phyloP scores from a whole-genome alignment of 306 rosid genomes.

The Gynostemma pentaphyllum region DNA sequence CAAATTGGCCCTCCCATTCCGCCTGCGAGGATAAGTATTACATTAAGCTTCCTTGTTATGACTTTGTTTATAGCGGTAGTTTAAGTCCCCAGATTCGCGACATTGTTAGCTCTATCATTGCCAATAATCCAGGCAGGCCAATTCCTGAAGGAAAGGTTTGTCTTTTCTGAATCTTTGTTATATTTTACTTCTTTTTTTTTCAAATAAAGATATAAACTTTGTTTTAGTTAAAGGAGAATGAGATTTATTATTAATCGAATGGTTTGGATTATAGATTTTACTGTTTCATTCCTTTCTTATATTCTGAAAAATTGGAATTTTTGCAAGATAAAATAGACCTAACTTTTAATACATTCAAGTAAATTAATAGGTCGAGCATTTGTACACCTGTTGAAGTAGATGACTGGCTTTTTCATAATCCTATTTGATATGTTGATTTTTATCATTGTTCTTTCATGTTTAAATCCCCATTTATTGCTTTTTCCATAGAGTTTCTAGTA shows the following conservation, averaged over 20 bases:
- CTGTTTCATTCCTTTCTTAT: not conserved
- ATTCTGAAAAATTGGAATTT: not conserved
- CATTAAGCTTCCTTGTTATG: slow-evolving; percentile 49
- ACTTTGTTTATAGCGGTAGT: slow-evolving; percentile 69
- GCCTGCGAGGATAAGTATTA: slow-evolving; percentile 66
- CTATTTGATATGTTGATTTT: too few species aligned
- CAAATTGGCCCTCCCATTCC: slow-evolving; percentile 29
- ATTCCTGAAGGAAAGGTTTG: slow-evolving; percentile 39
- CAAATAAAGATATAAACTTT: not conserved
- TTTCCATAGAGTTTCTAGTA: too few species aligned
- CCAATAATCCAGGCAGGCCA: slow-evolving; percentile 54
- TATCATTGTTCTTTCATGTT: too few species aligned
- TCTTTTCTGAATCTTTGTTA: too few species aligned
- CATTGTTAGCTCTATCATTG: slow-evolving; percentile 48
- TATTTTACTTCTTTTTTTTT: too few species aligned
- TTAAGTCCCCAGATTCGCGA: slow-evolving; percentile 19
- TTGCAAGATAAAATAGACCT: not conserved
- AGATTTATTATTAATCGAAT: too few species aligned
- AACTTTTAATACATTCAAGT: not conserved
- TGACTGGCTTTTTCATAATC: slow-evolving; percentile 47
- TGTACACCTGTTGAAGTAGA: slow-evolving; percentile 40
- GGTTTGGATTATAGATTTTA: not conserved
- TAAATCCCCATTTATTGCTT: too few species aligned
- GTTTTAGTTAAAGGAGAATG: too few species aligned
- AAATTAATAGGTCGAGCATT: slow-evolving; percentile 40